Conservation (phyloP, 768 basidiomycete genomes). For the Suillus occidentalis region DNA sequence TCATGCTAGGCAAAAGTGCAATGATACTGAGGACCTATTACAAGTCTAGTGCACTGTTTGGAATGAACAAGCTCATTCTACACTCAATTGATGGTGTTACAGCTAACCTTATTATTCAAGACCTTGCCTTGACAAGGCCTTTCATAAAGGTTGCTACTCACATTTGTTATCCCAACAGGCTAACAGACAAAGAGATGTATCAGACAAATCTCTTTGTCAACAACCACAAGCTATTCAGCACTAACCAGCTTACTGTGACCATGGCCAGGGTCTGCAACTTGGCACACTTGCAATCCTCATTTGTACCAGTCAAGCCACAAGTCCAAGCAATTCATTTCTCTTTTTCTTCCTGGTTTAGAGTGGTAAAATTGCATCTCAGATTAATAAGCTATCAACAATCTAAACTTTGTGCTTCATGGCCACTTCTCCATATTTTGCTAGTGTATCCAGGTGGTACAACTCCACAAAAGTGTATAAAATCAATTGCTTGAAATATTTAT, state of each 20-base stretch:
- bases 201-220: slow-evolving; percentile 11
- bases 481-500: no score
- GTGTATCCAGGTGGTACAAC: no score
- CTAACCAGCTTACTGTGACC: background rate
- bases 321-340: no score
- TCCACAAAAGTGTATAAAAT: no score
- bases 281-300: no score
- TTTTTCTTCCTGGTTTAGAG: no score
- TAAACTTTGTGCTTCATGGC: no score
- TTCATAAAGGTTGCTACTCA: slow-evolving; percentile 14
- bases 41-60: slow-evolving; percentile 16
- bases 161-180: background rate
- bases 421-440: no score
- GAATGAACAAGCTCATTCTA: slow-evolving; percentile 27
- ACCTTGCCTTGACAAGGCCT: slow-evolving; percentile 22
- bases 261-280: background rate
- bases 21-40: slow-evolving; percentile 9
- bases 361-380: no score
- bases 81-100: slow-evolving; percentile 25
- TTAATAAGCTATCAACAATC: no score
- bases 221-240: slow-evolving; percentile 14
- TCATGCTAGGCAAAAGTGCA: background rate
- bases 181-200: background rate
- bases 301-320: no score
- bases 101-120: slow-evolving; percentile 27